Evolutionary conservation across 2,329 filamentous ascomycete genomes (phyloP), one percentile per base, ranked within the genome.

Genomic region (Fusarium bulbicola): DNA sequence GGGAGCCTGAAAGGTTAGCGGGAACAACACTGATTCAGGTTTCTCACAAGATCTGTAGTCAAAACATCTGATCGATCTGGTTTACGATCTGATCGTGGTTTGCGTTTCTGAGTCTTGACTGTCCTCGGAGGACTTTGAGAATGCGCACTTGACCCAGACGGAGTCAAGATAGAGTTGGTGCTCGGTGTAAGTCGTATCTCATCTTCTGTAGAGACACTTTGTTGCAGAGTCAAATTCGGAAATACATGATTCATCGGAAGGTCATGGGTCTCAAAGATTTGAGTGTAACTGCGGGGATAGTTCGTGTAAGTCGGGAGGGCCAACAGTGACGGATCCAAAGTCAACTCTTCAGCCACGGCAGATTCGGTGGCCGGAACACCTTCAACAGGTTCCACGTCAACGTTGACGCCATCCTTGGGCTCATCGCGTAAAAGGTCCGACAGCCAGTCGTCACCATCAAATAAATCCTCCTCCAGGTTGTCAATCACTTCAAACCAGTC

Each of bases 11-110:
- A 16, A 1, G 1, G 26, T 47, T 30, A 47, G 45, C 5, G 5
- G 2, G 26, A 47, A 47, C 45, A 30, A 21, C 26, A 47, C 13
- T 21, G 20, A 47, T 21, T 16, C 20, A 6, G 13, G 20, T 1
- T 3, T 30, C 45, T 28, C 6, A 47, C 45, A 30, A 47, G 45
- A 47, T 47, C 45, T 15, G 45, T 21, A 15, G 45, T 47, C 4
- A 47, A 14, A 12, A 30, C 45, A 16, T 47, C 26, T 16, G 45
- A 47, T 8, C 45, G 13, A 5, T 47, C 26, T 3, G 26, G 13
- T 15, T 47, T 47, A 6, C 20, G 45, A 0, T 21, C 20, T 21
- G 26, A 10, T 3, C 13, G 18, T 0, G 45, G 26, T 0, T 30
- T 47, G 45, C 20, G 45, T 8, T 30, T 47, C 20, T 24, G 42